A percentile compares a stretch with the other conserved stretches of the same genome.
Evolutionary conservation across 2,329 filamentous ascomycete species (phyloP).

Genomic region (Cercospora zeae-maydis): DNA sequence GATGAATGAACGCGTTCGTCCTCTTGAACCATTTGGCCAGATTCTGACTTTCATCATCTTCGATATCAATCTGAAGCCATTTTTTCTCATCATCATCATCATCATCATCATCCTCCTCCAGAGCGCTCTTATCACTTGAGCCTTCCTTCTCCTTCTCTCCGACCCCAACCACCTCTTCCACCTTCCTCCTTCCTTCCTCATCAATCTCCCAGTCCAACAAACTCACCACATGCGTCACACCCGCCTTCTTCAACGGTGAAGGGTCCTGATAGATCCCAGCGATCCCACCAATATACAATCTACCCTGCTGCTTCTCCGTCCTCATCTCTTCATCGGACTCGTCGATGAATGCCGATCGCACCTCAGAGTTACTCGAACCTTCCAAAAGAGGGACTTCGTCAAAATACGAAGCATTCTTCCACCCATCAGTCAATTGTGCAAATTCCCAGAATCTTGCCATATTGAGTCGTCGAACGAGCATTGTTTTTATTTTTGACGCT

Average conservation of each 20-base stretch:
- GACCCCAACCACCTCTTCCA: conserved; percentile 37
- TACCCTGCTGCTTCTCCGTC: conserved; percentile 24
- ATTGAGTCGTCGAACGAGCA: conserved; percentile 5
- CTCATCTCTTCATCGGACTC: neutral
- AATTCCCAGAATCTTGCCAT: conserved; percentile 32
- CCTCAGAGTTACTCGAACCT: neutral
- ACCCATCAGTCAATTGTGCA: conserved; percentile 26
- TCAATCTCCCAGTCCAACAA: conserved; percentile 60
- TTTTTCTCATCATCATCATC: neutral
- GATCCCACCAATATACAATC: conserved; percentile 42
- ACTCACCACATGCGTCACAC: conserved; percentile 84
- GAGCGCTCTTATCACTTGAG: neutral
- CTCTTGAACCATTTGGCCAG: conserved; percentile 70
- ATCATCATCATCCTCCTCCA: neutral
- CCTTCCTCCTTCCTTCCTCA: neutral
- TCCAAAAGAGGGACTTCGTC: conserved; percentile 34
- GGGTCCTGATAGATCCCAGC: conserved; percentile 41
- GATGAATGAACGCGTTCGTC: conserved; percentile 71
- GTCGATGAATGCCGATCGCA: conserved; percentile 16
- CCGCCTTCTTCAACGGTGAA: conserved; percentile 57
- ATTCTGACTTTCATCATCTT: conserved; percentile 85
- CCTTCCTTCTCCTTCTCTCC: conserved; percentile 7
- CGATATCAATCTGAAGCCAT: conserved; percentile 59
- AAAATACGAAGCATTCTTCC: conserved; percentile 37
- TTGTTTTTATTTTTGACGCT: neutral